Percentiles rank a stretch among this genome's conserved stretches.
Conservation (phyloP, 495 filamentous ascomycete species). For the Aspergillus hancockii region DNA sequence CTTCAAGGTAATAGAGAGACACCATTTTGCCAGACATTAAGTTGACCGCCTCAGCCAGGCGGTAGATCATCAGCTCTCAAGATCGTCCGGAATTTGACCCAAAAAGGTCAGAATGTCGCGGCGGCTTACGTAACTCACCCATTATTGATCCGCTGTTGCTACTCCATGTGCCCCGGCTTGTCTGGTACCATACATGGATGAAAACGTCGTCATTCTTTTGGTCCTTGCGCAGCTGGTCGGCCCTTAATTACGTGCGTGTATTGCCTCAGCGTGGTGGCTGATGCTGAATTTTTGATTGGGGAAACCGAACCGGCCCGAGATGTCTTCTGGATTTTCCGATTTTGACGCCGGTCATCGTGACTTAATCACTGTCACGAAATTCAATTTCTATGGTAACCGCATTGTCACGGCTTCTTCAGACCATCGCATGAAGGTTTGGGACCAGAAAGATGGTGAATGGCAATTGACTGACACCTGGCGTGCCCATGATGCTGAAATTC, state of each 20-base stretch:
- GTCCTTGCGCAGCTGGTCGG: not conserved
- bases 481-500: constrained; percentile 88
- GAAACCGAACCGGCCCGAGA: constrained; percentile 30
- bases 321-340: constrained; percentile 57
- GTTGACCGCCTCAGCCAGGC: constrained; percentile 27
- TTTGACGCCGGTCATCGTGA: constrained; percentile 67
- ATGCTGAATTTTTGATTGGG: constrained; percentile 24
- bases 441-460: constrained; percentile 78
- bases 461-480: constrained; percentile 82
- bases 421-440: constrained; percentile 91
- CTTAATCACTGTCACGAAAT: constrained; percentile 51
- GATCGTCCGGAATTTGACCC: not conserved
- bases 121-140: constrained; percentile 14
- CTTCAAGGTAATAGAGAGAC: constrained; percentile 27
- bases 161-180: constrained; percentile 13
- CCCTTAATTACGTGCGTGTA: constrained; percentile 7
- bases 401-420: constrained; percentile 89
- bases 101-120: constrained; percentile 21
- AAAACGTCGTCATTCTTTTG: not conserved
- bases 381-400: constrained; percentile 84
- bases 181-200: constrained; percentile 12
- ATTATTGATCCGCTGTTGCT: constrained; percentile 1
- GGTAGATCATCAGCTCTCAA: constrained; percentile 23
- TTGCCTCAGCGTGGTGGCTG: constrained; percentile 6
- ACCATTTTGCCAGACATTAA: constrained; percentile 32